Evolutionary conservation across 1,284 basidiomycete genomes (phyloP).

Genomic region (Sphagnurus paluster): DNA sequence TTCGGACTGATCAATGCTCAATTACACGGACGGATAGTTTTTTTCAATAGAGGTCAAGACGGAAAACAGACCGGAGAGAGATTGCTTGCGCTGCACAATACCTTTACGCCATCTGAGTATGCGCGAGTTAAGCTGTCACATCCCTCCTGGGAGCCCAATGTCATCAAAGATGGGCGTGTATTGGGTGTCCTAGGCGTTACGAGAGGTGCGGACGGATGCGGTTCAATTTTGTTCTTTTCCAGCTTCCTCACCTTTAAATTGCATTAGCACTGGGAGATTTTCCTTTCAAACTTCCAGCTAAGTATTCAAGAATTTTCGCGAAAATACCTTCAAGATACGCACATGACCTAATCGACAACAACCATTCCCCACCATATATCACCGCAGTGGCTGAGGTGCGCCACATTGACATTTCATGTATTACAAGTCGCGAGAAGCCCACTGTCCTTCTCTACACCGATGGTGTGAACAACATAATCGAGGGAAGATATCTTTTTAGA

Average conservation of each 20-base stretch:
- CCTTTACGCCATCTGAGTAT: constrained; percentile 15
- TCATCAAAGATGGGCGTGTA: constrained; percentile 12
- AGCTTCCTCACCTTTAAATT: neutral
- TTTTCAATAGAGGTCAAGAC: constrained; percentile 2
- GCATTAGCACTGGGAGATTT: constrained; percentile 16
- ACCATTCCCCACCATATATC: constrained; percentile 16
- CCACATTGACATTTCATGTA: constrained; percentile 11
- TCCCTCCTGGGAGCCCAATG: constrained; percentile 14
- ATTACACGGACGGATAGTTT: constrained; percentile 1
- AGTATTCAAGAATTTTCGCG: constrained; percentile 10
- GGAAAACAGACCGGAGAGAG: constrained; percentile 1
- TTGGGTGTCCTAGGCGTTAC: constrained; percentile 14
- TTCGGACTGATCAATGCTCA: neutral
- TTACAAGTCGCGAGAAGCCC: constrained; percentile 6
- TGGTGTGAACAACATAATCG: constrained; percentile 15
- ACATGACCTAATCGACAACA: constrained; percentile 9
- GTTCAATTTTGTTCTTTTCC: neutral
- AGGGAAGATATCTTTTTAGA: constrained; percentile 16
- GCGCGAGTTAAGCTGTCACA: constrained; percentile 15
- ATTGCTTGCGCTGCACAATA: constrained; percentile 12
- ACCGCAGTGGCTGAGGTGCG: constrained; percentile 9
- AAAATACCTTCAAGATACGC: constrained; percentile 9
- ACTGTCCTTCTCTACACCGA: constrained; percentile 14
- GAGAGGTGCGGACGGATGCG: constrained; percentile 6
- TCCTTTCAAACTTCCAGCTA: constrained; percentile 12